Evolutionary conservation across 2,329 filamentous ascomycete species (phyloP).

Genomic region (Fusarium paranaense): DNA sequence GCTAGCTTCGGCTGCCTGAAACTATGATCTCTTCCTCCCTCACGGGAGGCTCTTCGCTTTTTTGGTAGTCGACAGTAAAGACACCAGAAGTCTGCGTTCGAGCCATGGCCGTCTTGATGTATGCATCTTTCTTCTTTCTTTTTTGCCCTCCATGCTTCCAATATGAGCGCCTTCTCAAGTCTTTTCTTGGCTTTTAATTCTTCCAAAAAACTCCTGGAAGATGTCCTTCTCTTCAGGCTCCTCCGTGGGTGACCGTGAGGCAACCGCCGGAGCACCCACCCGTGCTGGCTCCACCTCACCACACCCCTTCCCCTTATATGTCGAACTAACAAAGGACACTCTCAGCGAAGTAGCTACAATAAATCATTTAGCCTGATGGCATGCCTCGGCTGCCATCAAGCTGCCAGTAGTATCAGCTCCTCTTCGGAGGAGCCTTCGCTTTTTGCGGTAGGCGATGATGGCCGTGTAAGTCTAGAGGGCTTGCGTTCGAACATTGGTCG

Average conservation of each 20-base stretch:
- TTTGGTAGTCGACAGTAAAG: not conserved
- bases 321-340: not conserved
- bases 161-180: not conserved
- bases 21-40: not conserved
- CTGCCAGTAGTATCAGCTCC: not conserved
- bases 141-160: not conserved
- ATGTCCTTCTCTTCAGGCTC: not conserved
- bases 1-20: not conserved
- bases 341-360: constrained; percentile 16
- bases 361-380: not conserved
- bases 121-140: too few relatives aligned
- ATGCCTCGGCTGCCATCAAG: not conserved
- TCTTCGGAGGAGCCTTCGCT: constrained; percentile 18
- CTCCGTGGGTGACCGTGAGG: not conserved
- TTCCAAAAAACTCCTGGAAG: not conserved
- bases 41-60: constrained; percentile 17
- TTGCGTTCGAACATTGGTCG: not conserved
- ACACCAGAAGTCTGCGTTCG: not conserved
- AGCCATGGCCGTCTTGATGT: not conserved
- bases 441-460: constrained; percentile 6
- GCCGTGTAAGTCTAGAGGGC: not conserved
- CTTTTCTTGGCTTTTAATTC: not conserved
- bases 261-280: not conserved
- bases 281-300: not conserved
- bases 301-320: not conserved